Percentiles rank a stretch among this genome's conserved stretches.
Conservation (phyloP, 352 stramenopile species). For the Globisporangium nagaii region DNA sequence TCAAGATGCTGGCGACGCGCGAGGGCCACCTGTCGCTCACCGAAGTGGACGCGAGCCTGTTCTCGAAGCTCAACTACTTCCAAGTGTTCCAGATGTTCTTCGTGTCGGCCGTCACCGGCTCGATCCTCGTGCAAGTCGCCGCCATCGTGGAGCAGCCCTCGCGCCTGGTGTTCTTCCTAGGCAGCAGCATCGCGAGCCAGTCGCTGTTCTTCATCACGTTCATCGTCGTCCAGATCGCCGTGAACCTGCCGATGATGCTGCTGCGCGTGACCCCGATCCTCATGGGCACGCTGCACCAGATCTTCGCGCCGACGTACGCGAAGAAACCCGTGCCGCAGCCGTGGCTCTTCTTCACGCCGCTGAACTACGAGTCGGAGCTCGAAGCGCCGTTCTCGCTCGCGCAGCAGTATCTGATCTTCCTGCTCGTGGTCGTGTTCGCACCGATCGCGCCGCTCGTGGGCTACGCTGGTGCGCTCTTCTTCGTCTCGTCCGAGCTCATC, state of each 20-base stretch:
- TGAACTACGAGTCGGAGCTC: constrained; percentile 49
- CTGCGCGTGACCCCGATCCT: constrained; percentile 48
- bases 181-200: constrained; percentile 64
- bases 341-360: constrained; percentile 49
- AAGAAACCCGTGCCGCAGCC: constrained; percentile 36
- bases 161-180: constrained; percentile 62
- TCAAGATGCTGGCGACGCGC: constrained; percentile 51
- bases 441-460: constrained; percentile 67
- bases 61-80: constrained; percentile 73
- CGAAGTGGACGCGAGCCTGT: constrained; percentile 61
- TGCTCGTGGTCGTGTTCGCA: constrained; percentile 68
- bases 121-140: constrained; percentile 52
- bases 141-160: constrained; percentile 53
- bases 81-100: constrained; percentile 85
- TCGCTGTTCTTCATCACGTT: constrained; percentile 81
- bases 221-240: constrained; percentile 66
- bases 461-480: constrained; percentile 61
- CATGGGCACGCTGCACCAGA: constrained; percentile 33
- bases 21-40: constrained; percentile 67
- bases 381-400: constrained; percentile 54
- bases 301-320: constrained; percentile 46
- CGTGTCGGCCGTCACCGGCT: constrained; percentile 61
- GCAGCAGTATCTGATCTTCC: constrained; percentile 67
- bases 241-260: constrained; percentile 55
- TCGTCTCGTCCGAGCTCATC: constrained; percentile 55